phyloP scores from a whole-genome alignment of 1,139 yeast species.

The Saccharomyces hybrid region DNA sequence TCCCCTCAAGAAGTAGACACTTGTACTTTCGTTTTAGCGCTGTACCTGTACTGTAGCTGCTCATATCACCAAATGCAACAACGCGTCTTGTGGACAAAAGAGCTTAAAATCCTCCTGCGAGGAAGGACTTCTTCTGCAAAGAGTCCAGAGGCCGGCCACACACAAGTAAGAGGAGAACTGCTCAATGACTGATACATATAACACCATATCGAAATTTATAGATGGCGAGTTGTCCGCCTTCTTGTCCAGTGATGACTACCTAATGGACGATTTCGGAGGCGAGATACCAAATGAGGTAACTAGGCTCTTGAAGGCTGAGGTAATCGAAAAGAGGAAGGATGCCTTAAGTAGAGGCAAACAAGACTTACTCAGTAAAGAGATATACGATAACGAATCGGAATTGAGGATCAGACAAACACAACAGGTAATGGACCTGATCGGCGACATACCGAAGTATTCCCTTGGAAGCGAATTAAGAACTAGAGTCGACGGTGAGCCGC shows the following conservation, averaged over 20 bases:
- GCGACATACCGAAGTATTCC: slow-evolving; percentile 19
- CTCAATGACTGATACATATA: neutral
- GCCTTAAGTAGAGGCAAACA: slow-evolving; percentile 7
- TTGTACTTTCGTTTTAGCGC: too few species aligned
- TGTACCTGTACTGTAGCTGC: too few species aligned
- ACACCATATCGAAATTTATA: neutral
- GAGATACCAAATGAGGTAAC: slow-evolving; percentile 1
- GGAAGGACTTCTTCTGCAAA: neutral
- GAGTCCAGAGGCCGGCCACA: too few species aligned
- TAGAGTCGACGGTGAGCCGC: slow-evolving; percentile 3
- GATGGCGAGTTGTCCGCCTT: neutral
- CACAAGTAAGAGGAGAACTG: too few species aligned
- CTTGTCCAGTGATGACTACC: slow-evolving; percentile 1
- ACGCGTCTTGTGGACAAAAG: neutral
- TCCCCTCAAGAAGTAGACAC: too few species aligned
- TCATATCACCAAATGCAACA: too few species aligned
- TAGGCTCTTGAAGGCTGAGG: neutral
- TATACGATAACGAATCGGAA: slow-evolving; percentile 16
- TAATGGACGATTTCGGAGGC: neutral
- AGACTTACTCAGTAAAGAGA: slow-evolving; percentile 11
- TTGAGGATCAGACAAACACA: slow-evolving; percentile 13
- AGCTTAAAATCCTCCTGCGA: neutral
- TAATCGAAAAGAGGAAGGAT: slow-evolving; percentile 5
- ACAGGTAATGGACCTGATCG: slow-evolving; percentile 16
- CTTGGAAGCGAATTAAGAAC: slow-evolving; percentile 15